Conservation (phyloP, 371 early-diverging fungal genomes). For the Rhizomucor miehei region DNA sequence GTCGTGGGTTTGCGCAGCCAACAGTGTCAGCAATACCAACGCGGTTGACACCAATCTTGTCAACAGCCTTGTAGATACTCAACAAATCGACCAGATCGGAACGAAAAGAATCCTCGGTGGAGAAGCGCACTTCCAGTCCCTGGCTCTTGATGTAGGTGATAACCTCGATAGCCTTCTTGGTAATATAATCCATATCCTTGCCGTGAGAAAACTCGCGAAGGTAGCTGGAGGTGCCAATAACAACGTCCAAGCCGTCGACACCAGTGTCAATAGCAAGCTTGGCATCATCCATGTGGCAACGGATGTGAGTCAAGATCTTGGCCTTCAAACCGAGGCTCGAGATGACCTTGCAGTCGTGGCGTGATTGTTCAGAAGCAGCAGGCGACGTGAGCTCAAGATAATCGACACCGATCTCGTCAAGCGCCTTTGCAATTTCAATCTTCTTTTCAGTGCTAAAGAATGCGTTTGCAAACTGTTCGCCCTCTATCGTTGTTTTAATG, state of each 20-base stretch:
- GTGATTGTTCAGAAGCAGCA: slow-evolving; percentile 90
- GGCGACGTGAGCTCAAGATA: slow-evolving; percentile 94
- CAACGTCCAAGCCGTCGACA: slow-evolving; percentile 93
- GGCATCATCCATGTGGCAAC: slow-evolving; percentile 97
- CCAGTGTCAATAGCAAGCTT: slow-evolving; percentile 90
- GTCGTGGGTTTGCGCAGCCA: slow-evolving; percentile 93
- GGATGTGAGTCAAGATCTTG: slow-evolving; percentile 92
- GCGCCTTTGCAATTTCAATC: slow-evolving; percentile 92
- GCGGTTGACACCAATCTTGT: slow-evolving; percentile 92
- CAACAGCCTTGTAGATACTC: slow-evolving; percentile 90
- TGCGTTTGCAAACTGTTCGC: slow-evolving; percentile 96
- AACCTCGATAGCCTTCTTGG: slow-evolving; percentile 90
- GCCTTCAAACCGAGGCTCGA: slow-evolving; percentile 89
- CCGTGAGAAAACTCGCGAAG: slow-evolving; percentile 94
- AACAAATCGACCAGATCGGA: slow-evolving; percentile 91
- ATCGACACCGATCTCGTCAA: slow-evolving; percentile 94
- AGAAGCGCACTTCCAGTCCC: slow-evolving; percentile 93
- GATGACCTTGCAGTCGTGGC: slow-evolving; percentile 85
- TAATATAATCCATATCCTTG: slow-evolving; percentile 94
- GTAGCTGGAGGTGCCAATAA: slow-evolving; percentile 93
- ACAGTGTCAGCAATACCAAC: slow-evolving; percentile 98
- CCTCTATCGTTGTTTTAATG: slow-evolving; percentile 54
- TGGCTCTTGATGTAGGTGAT: slow-evolving; percentile 88
- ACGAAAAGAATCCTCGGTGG: slow-evolving; percentile 95
- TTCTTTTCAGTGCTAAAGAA: slow-evolving; percentile 94